Base-by-base conservation (phyloP, 768 basidiomycete genomes). In the Mycena metata region DNA sequence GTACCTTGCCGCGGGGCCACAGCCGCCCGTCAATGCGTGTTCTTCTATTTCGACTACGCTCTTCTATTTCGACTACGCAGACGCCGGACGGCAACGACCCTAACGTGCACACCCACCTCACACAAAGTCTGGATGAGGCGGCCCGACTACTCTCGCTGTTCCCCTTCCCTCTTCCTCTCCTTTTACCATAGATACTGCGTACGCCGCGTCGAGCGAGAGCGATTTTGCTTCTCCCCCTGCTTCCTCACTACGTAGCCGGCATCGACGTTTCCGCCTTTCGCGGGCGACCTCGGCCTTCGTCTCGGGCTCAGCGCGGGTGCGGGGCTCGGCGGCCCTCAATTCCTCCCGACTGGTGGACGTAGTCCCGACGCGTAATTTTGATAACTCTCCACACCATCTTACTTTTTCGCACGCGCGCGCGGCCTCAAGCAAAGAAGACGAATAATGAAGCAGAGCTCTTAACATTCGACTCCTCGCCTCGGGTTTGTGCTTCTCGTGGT, bases 151-250 rank as follows among this genome's bases (percentile, higher is more conserved):
- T 12, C 19, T 15, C 0, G 39, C 49, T 5, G 57, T 36, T 19
- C 39, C 51, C 9, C 43, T 61, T 21, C 52, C 39, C 21, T 21
- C 41, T 16, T 52, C 50, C 17, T 2, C 23, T 24, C 23, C n/a
- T 2, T 9, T n/a, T 2, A 6, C 4, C 46, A 17, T 41, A 33
- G 67, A 64, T 36, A 59, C 56, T 50, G 67, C 62, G 46, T 64
- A 69, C 54, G 36, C 62, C 42, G 67, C 62, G 19, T 50, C 46
- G 35, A 54, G 36, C 19, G 66, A 60, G 50, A 49, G 42, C 30
- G 67, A 64, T 49, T 15, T 45, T n/a, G n/a, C n/a, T n/a, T n/a
- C n/a, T n/a, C n/a, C n/a, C n/a, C n/a, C n/a, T n/a, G n/a, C n/a
- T n/a, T n/a, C n/a, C n/a, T n/a, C n/a, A n/a, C n/a, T n/a, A n/a